A percentile compares a stretch with the other conserved stretches of the same genome.
These are phyloP conservation scores for Trichoderma atrobrunneum DNA, from an alignment of 2,329 filamentous ascomycete species.

Conservation along the genomic window DNA sequence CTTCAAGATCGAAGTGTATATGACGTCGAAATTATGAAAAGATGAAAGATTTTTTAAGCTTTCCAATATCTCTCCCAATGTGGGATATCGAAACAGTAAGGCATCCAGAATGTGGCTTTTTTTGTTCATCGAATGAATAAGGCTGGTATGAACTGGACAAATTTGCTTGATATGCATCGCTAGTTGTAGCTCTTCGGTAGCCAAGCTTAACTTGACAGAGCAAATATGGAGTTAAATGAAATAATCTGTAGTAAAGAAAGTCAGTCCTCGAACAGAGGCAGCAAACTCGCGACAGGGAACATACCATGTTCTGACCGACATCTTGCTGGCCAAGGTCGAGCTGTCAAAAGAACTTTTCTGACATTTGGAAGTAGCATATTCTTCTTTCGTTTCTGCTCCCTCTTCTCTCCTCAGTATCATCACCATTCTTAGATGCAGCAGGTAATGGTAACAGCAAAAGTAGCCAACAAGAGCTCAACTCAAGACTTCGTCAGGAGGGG, in stretches of 20 bases:
- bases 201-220: background rate
- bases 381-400: background rate
- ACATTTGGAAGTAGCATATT: background rate
- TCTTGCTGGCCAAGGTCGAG: background rate
- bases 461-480: background rate
- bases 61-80: background rate
- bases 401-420: background rate
- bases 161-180: background rate
- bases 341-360: background rate
- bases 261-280: background rate
- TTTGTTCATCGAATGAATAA: background rate
- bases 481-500: conserved; percentile 1
- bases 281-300: background rate
- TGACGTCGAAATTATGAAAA: background rate
- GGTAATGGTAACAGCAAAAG: background rate
- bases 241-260: background rate
- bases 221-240: background rate
- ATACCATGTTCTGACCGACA: background rate
- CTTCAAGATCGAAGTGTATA: background rate
- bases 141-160: background rate
- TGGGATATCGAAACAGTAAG: background rate
- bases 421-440: background rate
- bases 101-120: background rate
- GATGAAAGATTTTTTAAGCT: background rate
- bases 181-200: background rate